A percentile compares a stretch with the other conserved stretches of the same genome.
Evolutionary conservation across 2,329 filamentous ascomycete species (phyloP).

Genomic region (Claviceps paspali): DNA sequence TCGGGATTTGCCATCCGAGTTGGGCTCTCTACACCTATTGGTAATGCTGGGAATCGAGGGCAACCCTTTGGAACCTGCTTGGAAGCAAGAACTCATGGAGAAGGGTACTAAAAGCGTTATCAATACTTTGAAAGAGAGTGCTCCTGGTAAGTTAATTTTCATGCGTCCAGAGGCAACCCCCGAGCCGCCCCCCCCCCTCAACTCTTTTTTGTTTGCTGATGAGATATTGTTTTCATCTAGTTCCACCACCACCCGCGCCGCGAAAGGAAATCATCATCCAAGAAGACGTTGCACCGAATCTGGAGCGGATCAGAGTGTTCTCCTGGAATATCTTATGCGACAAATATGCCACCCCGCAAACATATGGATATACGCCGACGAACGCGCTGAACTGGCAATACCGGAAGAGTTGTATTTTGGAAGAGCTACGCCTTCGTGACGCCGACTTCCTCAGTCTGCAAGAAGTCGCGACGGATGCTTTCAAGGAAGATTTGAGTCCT

Average conservation of each 20-base stretch:
- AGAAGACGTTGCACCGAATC: conserved; percentile 40
- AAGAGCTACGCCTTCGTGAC: conserved; percentile 63
- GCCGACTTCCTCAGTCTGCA: conserved; percentile 88
- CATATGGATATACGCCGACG: conserved; percentile 83
- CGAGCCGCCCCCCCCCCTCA: too few relatives aligned
- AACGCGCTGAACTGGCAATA: conserved; percentile 76
- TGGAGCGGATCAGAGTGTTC: conserved; percentile 67
- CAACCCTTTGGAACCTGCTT: conserved; percentile 62
- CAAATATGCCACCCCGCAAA: conserved; percentile 69
- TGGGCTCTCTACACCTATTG: conserved; percentile 77
- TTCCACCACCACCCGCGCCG: conserved; percentile 59
- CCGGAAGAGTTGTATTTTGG: conserved; percentile 66
- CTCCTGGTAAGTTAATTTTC: conserved; percentile 50
- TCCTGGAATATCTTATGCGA: conserved; percentile 96
- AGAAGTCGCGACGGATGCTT: conserved; percentile 83
- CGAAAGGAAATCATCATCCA: conserved; percentile 69
- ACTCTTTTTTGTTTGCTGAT: too few relatives aligned
- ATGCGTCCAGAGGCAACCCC: neutral
- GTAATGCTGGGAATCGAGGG: conserved; percentile 86
- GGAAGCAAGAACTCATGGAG: conserved; percentile 73
- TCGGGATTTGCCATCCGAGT: conserved; percentile 63
- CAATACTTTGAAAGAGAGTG: conserved; percentile 66
- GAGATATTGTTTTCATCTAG: too few relatives aligned
- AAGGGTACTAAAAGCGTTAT: conserved; percentile 78
- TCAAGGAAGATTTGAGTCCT: conserved; percentile 82